Conservation (phyloP, 2,329 filamentous ascomycete species). For the Hypomyces perniciosus region DNA sequence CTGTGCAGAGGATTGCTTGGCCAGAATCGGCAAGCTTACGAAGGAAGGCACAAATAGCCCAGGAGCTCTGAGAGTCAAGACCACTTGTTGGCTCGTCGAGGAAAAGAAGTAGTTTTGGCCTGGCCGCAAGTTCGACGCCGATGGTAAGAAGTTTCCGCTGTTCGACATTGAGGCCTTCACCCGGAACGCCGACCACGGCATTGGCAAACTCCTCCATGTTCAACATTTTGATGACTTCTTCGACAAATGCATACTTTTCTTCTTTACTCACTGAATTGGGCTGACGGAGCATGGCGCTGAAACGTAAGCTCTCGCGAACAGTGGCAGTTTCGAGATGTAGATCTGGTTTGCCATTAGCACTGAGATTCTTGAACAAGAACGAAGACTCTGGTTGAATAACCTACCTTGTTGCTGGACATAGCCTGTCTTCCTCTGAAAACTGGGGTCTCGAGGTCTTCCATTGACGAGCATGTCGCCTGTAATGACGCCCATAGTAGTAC, state of each 20-base stretch:
- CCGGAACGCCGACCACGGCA: slow-evolving; percentile 57
- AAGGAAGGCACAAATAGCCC: slow-evolving; percentile 57
- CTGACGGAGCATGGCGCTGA: slow-evolving; percentile 54
- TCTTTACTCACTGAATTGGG: slow-evolving; percentile 45
- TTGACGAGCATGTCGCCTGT: slow-evolving; percentile 63
- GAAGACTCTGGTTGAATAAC: background rate
- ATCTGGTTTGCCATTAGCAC: slow-evolving; percentile 31
- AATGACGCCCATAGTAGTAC: slow-evolving; percentile 56
- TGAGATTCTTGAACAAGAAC: background rate
- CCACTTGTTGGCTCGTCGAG: slow-evolving; percentile 57
- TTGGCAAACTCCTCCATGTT: slow-evolving; percentile 63
- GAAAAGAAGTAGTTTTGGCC: slow-evolving; percentile 54
- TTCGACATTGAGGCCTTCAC: slow-evolving; percentile 55
- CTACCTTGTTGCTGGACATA: slow-evolving; percentile 61
- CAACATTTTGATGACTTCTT: slow-evolving; percentile 59
- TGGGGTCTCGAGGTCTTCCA: slow-evolving; percentile 47
- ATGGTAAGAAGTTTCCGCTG: slow-evolving; percentile 58
- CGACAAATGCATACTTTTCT: slow-evolving; percentile 57
- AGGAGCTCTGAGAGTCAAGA: slow-evolving; percentile 58
- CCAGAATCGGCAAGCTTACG: slow-evolving; percentile 52
- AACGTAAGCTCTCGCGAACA: slow-evolving; percentile 47
- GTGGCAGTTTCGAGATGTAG: slow-evolving; percentile 51
- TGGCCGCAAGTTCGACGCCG: slow-evolving; percentile 52
- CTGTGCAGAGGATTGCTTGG: slow-evolving; percentile 49
- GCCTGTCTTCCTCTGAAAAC: slow-evolving; percentile 59